These are phyloP conservation scores for Colletotrichum paranaense DNA, from an alignment of 2,329 filamentous ascomycete genomes.

Conservation along the genomic window DNA sequence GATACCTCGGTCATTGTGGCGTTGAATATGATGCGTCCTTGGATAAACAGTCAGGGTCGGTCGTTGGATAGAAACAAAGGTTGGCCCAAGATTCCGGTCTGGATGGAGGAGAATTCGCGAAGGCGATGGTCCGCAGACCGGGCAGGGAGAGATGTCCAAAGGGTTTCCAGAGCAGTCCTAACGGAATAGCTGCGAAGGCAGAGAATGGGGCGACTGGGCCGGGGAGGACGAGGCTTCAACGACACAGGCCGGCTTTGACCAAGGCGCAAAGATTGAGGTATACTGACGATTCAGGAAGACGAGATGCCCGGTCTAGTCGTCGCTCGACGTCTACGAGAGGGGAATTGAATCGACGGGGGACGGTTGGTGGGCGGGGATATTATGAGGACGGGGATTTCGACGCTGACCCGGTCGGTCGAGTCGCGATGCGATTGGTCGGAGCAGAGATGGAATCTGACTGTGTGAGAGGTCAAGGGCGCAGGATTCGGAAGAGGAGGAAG, in stretches of 20 bases:
- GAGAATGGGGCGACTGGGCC: neutral
- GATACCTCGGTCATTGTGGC: conserved; percentile 86
- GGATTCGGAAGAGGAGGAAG: neutral
- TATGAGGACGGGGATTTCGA: conserved; percentile 10
- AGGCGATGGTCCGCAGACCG: neutral
- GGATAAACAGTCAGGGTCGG: conserved; percentile 5
- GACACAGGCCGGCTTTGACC: neutral
- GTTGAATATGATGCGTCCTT: conserved; percentile 29
- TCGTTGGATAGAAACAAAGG: neutral
- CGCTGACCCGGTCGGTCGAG: conserved; percentile 9
- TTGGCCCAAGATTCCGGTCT: conserved; percentile 4
- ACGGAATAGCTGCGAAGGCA: neutral
- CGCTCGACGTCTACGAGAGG: neutral
- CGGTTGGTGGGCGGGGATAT: neutral
- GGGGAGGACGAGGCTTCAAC: neutral
- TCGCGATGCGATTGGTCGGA: conserved; percentile 3
- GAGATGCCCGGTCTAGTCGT: neutral
- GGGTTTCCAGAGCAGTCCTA: neutral
- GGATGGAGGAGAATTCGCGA: neutral
- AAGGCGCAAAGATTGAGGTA: neutral
- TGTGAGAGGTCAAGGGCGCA: neutral
- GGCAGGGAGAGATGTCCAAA: neutral
- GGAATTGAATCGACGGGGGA: neutral
- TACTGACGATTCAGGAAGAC: neutral
- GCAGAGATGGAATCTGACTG: neutral